phyloP scores from a whole-genome alignment of 768 basidiomycete genomes.

The Mycena crocata region DNA sequence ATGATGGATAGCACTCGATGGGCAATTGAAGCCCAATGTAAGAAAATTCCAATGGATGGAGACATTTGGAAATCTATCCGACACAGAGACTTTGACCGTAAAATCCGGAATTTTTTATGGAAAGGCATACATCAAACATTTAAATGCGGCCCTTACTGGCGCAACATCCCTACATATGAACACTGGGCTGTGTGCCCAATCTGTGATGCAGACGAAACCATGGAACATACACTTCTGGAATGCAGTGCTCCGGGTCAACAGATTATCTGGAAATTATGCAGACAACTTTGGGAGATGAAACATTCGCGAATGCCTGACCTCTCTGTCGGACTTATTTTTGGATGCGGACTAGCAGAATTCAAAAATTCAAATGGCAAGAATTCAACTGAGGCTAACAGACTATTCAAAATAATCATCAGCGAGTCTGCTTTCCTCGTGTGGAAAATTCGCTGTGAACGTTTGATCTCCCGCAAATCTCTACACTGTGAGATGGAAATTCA shows the following conservation, averaged over 20 bases:
- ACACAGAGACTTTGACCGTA: not conserved
- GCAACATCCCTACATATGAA: not conserved
- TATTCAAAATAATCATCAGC: not conserved
- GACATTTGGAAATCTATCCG: not conserved
- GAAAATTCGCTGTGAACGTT: not conserved
- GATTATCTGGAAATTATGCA: too few relatives aligned
- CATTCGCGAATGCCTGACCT: not conserved
- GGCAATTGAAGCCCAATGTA: not conserved
- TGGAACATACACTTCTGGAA: constrained; percentile 8
- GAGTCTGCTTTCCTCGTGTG: not conserved
- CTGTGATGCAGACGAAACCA: not conserved
- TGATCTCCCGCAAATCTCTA: not conserved
- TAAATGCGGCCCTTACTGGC: too few relatives aligned
- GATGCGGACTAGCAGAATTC: not conserved
- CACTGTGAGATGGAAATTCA: not conserved
- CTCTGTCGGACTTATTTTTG: not conserved
- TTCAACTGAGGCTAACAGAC: not conserved
- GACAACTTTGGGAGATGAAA: constrained; percentile 6
- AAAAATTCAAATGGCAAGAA: constrained; percentile 1
- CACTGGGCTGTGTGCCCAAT: not conserved
- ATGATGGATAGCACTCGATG: not conserved
- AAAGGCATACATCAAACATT: not conserved
- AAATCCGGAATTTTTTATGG: constrained; percentile 1
- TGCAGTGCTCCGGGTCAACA: too few relatives aligned
- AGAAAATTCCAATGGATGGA: not conserved